Base-by-base conservation (phyloP, 176 grass and related monocot species). In the Pontederia crassipes region DNA sequence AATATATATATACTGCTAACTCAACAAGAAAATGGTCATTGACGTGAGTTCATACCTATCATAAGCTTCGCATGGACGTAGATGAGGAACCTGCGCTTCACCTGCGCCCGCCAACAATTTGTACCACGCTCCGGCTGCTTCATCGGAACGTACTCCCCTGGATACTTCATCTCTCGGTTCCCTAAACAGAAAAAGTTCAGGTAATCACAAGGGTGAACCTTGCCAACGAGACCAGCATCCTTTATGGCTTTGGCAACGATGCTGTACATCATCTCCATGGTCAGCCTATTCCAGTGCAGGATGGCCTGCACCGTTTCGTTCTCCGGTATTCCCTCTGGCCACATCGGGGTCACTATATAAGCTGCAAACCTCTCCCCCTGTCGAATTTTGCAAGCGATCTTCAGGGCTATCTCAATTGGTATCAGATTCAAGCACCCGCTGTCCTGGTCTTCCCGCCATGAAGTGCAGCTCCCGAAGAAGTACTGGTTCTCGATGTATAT, bases 401-500 rank as follows among this genome's bases (percentile, higher is more conserved):
- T 90, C 45, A 90, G 77, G 12, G 92, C 86, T 53, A 96, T 70
- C 80, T 96, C 91, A 35, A 90, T 83, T 2, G 91, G 86, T 32
- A 96, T 77, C 35, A 96, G 72, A 62, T 96, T 90, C 0, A 80
- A 76, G 78, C 91, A 96, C 8, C 67, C 20, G 20, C 20, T 24
- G 20, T 24, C 20, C 20, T 24, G 20, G 20, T 24, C 20, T 24
- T 24, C 20, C 8, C 71, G 72, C 91, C 91, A 96, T 17, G 83
- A 81, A 27, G 69, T 68, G 66, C 86, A 90, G 24, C 91, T 82
- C n/a, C 92, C 92, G 18, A 90, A 78, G 69, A 95, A 95, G 79
- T 95, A 95, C 64, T 95, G 91, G 83, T 95, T 95, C 77, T 90
- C 80, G n/a, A 97, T 66, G 87, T 97, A 91, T 29, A 97, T 57